Base-by-base conservation (phyloP, 2,329 filamentous ascomycete species). In the Chlorencoelia australis region DNA sequence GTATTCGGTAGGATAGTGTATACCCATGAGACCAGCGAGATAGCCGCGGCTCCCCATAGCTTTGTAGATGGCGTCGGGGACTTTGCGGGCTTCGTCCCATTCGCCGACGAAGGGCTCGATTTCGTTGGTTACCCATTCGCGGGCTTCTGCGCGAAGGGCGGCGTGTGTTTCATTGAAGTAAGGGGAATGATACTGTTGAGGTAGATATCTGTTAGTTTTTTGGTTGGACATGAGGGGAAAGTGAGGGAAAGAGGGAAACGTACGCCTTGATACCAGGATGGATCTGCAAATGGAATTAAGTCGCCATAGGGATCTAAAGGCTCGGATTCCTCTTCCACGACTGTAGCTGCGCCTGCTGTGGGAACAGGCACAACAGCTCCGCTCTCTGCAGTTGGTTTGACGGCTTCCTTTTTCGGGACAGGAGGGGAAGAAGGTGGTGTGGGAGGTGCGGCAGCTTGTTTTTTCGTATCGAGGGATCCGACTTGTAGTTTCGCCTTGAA, bases 111-210 rank as follows among this genome's bases (percentile, higher is more conserved):
- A 73, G 15, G 91, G 89, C 67, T 94, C 87, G 58, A 96, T 80
- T 52, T 86, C 84, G 39, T 69, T 73, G 43, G 94, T 84, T 38
- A 98, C 75, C 88, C 88, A 98, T 67, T 87, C 73, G 55, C 91
- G 83, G 42, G 95, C 71, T 68, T 98, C 91, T 47, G 77, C 80
- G 42, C 91, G 86, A 33, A 98, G 80, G 34, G 86, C 87, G 39
- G 78, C 88, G 62, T 98, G 91, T 4, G 85, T 79, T 63, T 94
- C 81, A 65, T 95, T 95, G 72, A 82, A 94, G 72, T 95, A 96
- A 18, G 89, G 86, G 2, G 89, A 94, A 66, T 94, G 84, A 64
- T 94, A 94, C 83, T 93, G 47, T 27, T 20, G 17, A 19, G 36
- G 45, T 37, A 39, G 33, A n/a, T n/a, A 18, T 10, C 1, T 16